phyloP scores from a whole-genome alignment of 2,329 filamentous ascomycete species.

The Aureobasidium lini region DNA sequence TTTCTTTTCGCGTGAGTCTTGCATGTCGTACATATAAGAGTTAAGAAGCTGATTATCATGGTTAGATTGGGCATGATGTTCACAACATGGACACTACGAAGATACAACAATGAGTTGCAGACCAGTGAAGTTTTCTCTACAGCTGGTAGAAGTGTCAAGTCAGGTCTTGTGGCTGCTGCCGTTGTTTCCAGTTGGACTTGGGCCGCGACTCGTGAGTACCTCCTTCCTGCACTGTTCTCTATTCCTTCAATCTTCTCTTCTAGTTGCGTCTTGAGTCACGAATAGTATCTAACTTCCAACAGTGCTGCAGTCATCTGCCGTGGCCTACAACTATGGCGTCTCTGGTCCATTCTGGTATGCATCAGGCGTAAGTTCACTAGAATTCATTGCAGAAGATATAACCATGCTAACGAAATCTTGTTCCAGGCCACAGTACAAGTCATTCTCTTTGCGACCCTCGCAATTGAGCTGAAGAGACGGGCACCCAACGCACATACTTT shows the following conservation, averaged over 20 bases:
- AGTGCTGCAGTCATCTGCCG: slow-evolving; percentile 63
- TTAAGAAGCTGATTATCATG: slow-evolving; percentile 15
- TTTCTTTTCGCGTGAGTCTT: slow-evolving; percentile 56
- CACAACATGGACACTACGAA: slow-evolving; percentile 62
- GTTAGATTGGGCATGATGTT: slow-evolving; percentile 59
- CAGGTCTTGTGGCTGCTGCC: slow-evolving; percentile 76
- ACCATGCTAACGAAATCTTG: too few species aligned
- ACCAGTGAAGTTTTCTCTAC: slow-evolving; percentile 92
- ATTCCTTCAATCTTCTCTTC: too few species aligned
- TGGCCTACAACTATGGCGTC: slow-evolving; percentile 64
- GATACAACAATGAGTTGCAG: slow-evolving; percentile 70
- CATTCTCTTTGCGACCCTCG: slow-evolving; percentile 79
- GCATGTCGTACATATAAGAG: not conserved
- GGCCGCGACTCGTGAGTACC: slow-evolving; percentile 58
- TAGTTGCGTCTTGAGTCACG: too few species aligned
- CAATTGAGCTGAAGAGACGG: slow-evolving; percentile 80
- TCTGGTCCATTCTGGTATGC: slow-evolving; percentile 62
- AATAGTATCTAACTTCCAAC: not conserved
- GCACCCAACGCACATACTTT: slow-evolving; percentile 75
- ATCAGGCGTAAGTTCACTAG: slow-evolving; percentile 43
- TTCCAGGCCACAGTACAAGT: slow-evolving; percentile 62
- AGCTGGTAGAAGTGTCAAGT: slow-evolving; percentile 80
- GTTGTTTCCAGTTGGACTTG: slow-evolving; percentile 94
- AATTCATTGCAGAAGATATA: too few species aligned
- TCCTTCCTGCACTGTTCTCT: too few species aligned